Conservation (phyloP, 768 basidiomycete species). For the Dioszegia crocea region DNA sequence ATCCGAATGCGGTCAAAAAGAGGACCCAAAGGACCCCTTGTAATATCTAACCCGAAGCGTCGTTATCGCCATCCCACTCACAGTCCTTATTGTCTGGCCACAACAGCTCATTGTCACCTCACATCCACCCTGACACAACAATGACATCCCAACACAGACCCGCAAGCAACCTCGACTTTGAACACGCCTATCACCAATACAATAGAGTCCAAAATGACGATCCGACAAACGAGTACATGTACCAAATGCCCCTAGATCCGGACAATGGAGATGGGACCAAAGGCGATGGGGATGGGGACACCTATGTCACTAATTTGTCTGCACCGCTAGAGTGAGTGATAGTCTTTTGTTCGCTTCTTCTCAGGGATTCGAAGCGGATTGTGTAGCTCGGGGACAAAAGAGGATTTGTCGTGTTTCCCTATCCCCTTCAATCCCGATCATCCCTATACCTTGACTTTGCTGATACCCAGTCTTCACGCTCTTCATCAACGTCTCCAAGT, state of each 20-base stretch:
- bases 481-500: constrained; percentile 14
- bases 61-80: no score
- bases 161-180: constrained; percentile 7
- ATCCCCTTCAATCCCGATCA: background rate
- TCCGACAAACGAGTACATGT: constrained; percentile 39
- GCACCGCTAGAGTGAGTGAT: constrained; percentile 31
- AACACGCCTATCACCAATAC: constrained; percentile 8
- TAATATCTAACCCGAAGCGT: no score
- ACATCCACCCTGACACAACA: background rate
- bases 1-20: no score
- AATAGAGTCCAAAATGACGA: constrained; percentile 24
- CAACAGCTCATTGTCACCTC: no score
- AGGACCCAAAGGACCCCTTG: no score
- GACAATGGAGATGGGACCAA: background rate
- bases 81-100: no score
- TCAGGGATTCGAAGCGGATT: background rate
- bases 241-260: constrained; percentile 22
- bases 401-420: background rate
- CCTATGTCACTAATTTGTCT: constrained; percentile 4
- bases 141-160: background rate
- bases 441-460: background rate
- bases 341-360: background rate
- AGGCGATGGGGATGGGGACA: constrained; percentile 2
- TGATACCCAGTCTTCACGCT: constrained; percentile 7
- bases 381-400: background rate